A percentile compares a stretch with the other conserved stretches of the same genome.
These are phyloP conservation scores for Penicillium waksmanii DNA, from an alignment of 495 filamentous ascomycete genomes.

Conservation along the genomic window DNA sequence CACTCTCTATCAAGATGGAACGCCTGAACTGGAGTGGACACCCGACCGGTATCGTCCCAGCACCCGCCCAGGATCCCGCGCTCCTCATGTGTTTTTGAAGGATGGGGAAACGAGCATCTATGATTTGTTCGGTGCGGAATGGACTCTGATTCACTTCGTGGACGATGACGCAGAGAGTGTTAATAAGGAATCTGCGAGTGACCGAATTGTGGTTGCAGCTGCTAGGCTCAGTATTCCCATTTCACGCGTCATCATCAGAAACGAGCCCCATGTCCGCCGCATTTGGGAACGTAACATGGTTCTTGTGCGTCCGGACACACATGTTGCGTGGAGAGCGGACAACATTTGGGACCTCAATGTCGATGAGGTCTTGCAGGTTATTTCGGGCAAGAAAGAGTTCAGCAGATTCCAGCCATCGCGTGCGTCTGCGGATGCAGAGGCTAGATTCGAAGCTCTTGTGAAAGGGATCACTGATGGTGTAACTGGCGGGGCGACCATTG, in stretches of 20 bases:
- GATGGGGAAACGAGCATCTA: slow-evolving; percentile 31
- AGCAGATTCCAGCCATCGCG: slow-evolving; percentile 8
- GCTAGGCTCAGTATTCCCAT: background rate
- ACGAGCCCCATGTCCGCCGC: slow-evolving; percentile 5
- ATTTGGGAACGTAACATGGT: slow-evolving; percentile 11
- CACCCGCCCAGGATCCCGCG: slow-evolving; percentile 34
- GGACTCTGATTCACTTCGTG: slow-evolving; percentile 32
- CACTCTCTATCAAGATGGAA: slow-evolving; percentile 22
- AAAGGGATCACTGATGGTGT: slow-evolving; percentile 8
- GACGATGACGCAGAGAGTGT: background rate
- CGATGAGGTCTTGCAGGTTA: slow-evolving; percentile 8
- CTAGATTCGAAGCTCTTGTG: slow-evolving; percentile 3
- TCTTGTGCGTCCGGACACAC: slow-evolving; percentile 12
- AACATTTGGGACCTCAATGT: slow-evolving; percentile 7
- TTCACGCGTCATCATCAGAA: slow-evolving; percentile 1
- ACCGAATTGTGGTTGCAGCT: background rate
- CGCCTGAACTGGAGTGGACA: slow-evolving; percentile 18
- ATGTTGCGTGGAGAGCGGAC: slow-evolving; percentile 21
- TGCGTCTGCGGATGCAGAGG: slow-evolving; percentile 2
- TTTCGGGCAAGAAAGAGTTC: slow-evolving; percentile 9
- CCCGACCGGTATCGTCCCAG: slow-evolving; percentile 26
- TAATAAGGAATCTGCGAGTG: slow-evolving; percentile 1
- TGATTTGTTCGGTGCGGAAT: slow-evolving; percentile 33
- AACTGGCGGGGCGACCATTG: slow-evolving; percentile 4
- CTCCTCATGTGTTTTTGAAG: slow-evolving; percentile 37